Conservation (phyloP, 805 yeast genomes). For the Grigorovia transvaalensis region DNA sequence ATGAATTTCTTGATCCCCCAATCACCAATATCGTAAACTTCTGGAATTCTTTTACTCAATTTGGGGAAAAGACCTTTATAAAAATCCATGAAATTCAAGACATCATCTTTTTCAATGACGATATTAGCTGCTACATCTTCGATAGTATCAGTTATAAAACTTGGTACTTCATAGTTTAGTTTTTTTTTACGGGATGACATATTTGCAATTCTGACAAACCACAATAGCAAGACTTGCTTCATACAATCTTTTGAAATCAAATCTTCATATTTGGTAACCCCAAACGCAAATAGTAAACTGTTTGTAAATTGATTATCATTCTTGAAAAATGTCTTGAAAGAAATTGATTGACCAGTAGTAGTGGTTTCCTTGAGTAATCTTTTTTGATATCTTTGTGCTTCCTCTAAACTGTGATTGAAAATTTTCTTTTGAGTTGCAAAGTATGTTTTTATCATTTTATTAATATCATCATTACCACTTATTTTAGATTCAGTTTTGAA, state of each 20-base stretch:
- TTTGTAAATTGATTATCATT: slow-evolving; percentile 44
- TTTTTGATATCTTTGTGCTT: slow-evolving; percentile 17
- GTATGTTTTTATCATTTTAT: slow-evolving; percentile 36
- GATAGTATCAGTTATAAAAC: slow-evolving; percentile 38
- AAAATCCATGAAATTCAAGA: slow-evolving; percentile 41
- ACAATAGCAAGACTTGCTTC: slow-evolving; percentile 51
- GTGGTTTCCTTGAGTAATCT: slow-evolving; percentile 37
- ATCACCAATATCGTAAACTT: slow-evolving; percentile 41
- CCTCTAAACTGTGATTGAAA: slow-evolving; percentile 36
- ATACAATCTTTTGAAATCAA: slow-evolving; percentile 38
- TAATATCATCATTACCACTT: slow-evolving; percentile 10
- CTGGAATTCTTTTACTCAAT: slow-evolving; percentile 41
- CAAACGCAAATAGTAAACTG: slow-evolving; percentile 46
- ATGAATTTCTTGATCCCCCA: slow-evolving; percentile 35
- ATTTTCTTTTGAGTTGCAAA: slow-evolving; percentile 39
- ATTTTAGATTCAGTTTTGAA: slow-evolving; percentile 28
- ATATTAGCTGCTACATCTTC: slow-evolving; percentile 29
- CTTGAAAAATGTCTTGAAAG: slow-evolving; percentile 50
- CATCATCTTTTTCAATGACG: slow-evolving; percentile 41
- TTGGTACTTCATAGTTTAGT: slow-evolving; percentile 32
- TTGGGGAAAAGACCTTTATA: slow-evolving; percentile 46
- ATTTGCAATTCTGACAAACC: slow-evolving; percentile 52
- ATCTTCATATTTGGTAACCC: slow-evolving; percentile 45
- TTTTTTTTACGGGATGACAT: slow-evolving; percentile 21
- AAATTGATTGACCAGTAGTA: slow-evolving; percentile 23